Base-by-base conservation (phyloP, 495 filamentous ascomycete species). In the Podospora bellae-mahoneyi region DNA sequence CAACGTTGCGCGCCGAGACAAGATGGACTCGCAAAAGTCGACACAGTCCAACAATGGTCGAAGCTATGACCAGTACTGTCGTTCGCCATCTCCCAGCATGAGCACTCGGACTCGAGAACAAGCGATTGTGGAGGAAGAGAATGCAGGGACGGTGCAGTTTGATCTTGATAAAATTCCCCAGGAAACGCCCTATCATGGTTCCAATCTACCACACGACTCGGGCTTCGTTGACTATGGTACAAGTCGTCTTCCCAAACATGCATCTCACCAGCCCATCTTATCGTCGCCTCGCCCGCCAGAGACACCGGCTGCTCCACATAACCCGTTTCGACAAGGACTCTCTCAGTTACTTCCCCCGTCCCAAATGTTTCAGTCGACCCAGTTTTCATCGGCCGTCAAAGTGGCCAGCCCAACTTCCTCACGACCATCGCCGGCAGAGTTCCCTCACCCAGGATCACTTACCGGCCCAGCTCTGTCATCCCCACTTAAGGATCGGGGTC, bases 361-460 rank as follows among this genome's bases (percentile, higher is more conserved):
- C 16, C 82, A 84, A 68, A 68, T 84, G 19, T 84, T 84, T 63
- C 72, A 69, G 5, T 75, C 77, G 30, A 84, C 82, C 0, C 82
- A 82, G 65, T 79, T 76, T 34, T 80, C 81, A 27, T 83, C 82
- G 9, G 77, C 76, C 13, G 60, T 79, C 15, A 81, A 79, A 60
- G 69, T 73, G 28, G 72, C 69, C 32, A 84, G 82, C 66, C 82
- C 82, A 16, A 84, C 82, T 18, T 84, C 82, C 4, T 84, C 82
- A 3, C 78, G 82, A 2, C 82, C 82, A 0, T 84, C 82, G 0
- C 82, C 82, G 0, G 71, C 79, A 54, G 69, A 78, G 7, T 80
- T 81, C 30, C 66, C 67, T 23, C 73, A 73, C 2, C 78, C 79
- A 28, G 65, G 73, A 0, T 79, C 78, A 10, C 82, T 80, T 16